Base-by-base conservation (phyloP, 2,329 filamentous ascomycete species). In the Stagonosporopsis vannaccii region DNA sequence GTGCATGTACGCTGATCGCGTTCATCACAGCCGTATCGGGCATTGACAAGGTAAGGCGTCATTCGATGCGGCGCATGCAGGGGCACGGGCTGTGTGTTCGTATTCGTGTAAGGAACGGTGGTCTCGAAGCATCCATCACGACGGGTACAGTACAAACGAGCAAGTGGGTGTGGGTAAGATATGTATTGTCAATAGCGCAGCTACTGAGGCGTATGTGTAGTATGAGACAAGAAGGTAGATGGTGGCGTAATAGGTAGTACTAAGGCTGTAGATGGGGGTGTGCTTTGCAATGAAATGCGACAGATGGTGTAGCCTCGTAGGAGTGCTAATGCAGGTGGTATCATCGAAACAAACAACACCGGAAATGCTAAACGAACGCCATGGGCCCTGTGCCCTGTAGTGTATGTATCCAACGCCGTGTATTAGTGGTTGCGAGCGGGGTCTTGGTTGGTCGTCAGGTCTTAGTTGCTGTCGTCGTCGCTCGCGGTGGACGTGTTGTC, bases 391-490 rank as follows among this genome's bases (percentile, higher is more conserved):
- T 54, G 49, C 46, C 53, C 47, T 48, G 47, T 51, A 51, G 30
- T 32, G 30, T 32, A 17, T 56, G 53, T 51, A 47, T 46, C 53
- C 47, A 56, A 56, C 36, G 47, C 41, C 42, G 17, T 13, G 17
- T 39, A 47, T 32, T 32, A 11, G 33, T 35, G 32, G 41, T 36
- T 11, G 30, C 15, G 13, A 32, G 9, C 12, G 30, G 12, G 30
- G 30, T 32, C 30, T 32, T 15, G 15, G 23, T 20, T n/a, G 11
- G 20, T 46, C 26, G 45, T 44, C 23, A 54, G 15, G 35, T 32
- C 33, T 67, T 51, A 73, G 57, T 35, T 66, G 56, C 71, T 74
- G 55, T 74, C 71, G n/a, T 72, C 66, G 49, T 63, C 67, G 15
- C 60, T 60, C 4, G 61, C 61, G 8, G 62, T 51, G 11, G 69